Base-by-base conservation (phyloP, 192 early-diverging fungal species). In the Backusella psychrophila region DNA sequence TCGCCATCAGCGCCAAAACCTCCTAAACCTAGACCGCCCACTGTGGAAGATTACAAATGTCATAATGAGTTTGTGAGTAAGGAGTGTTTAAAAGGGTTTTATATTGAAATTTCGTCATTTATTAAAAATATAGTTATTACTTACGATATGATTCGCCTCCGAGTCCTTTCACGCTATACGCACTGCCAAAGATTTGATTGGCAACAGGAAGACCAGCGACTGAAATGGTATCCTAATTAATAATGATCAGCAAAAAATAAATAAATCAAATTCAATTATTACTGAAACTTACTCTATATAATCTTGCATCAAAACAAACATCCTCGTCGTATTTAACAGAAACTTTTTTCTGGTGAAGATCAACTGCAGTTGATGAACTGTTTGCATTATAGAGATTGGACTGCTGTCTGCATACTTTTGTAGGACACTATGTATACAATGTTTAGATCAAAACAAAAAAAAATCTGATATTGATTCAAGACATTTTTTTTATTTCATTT, bases 11-110 rank as follows among this genome's bases (percentile, higher is more conserved):
- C 53, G 15, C 56, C 38, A 23, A 75, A 79, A 33, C 74, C 78
- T 59, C 78, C 78, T 34, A 79, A 52, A 41, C 78, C 78, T 66
- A 79, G 74, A 15, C 53, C 46, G 6, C 78, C 78, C 36, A 79
- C 73, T 78, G 35, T 3, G 41, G 0, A 72, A 53, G 11, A 17
- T 9, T n/a, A 15, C 3, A 6, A 52, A 21, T 49, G 29, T 52
- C 33, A 35, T 23, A 33, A 63, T 26, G 56, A 49, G 0, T 17
- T 44, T 49, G 46, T 63, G 8, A 63, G 23, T n/a, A 26, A 29
- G 11, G 56, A 12, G 23, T 29, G 38, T 12, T 39, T 29, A 14
- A 63, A 63, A 63, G 26, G 56, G 23, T 59, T 63, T 63, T 63
- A 29, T 53, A 21, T 52, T 52, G 6, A 52, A 52, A 19, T 52